phyloP scores from a whole-genome alignment of 164 flowering plant species.

The Vitis amurensis region DNA sequence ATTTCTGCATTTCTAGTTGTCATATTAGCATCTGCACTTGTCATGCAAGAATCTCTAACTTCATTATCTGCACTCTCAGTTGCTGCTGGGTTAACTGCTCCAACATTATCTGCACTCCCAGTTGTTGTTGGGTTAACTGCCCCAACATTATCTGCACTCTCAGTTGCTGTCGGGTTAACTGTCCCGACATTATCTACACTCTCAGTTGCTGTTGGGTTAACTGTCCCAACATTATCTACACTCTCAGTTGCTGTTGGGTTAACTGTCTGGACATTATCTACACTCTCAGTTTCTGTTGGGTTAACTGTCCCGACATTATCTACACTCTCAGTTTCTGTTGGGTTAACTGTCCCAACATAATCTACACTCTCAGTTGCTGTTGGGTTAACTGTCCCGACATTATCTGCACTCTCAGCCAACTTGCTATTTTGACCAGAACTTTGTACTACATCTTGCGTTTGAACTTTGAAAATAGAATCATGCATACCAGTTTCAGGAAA shows the following conservation, averaged over 20 bases:
- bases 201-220: slow-evolving; percentile 5
- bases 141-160: slow-evolving; percentile 15
- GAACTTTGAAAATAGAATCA: slow-evolving; percentile 10
- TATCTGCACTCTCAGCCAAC: slow-evolving; percentile 10
- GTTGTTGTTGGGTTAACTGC: neutral
- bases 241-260: slow-evolving; percentile 7
- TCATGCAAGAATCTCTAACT: slow-evolving; percentile 12
- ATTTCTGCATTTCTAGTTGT: slow-evolving; percentile 7
- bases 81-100: slow-evolving; percentile 3
- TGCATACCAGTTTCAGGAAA: neutral
- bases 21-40: slow-evolving; percentile 20
- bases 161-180: slow-evolving; percentile 4
- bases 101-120: slow-evolving; percentile 16
- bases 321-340: slow-evolving; percentile 10
- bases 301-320: slow-evolving; percentile 9
- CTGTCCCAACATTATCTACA: slow-evolving; percentile 13
- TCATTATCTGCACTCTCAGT: slow-evolving; percentile 14
- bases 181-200: slow-evolving; percentile 15
- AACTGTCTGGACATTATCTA: slow-evolving; percentile 8
- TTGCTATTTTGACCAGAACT: slow-evolving; percentile 14
- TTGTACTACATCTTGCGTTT: slow-evolving; percentile 8
- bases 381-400: slow-evolving; percentile 8
- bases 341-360: slow-evolving; percentile 7
- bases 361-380: slow-evolving; percentile 10
- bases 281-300: slow-evolving; percentile 10